These are phyloP conservation scores for Effrenium voratum DNA, from an alignment of 73 alveolate genomes.

Conservation along the genomic window DNA sequence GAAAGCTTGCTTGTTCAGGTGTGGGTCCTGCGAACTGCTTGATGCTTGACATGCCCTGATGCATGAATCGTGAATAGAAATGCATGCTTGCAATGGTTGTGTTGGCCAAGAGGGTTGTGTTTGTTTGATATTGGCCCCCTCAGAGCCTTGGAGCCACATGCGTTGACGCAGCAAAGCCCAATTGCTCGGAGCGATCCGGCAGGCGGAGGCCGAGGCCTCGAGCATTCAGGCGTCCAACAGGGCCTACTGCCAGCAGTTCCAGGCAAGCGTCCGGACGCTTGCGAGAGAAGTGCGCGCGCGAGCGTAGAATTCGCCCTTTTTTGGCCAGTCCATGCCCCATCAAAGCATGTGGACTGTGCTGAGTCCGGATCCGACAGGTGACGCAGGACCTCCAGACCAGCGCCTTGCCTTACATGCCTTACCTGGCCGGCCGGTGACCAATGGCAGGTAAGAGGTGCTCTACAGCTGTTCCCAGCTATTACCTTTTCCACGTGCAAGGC, in stretches of 20 bases:
- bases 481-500: too few species aligned
- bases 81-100: too few species aligned
- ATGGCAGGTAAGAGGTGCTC: too few species aligned
- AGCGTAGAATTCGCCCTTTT: too few species aligned
- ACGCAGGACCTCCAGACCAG: slow-evolving; percentile 68
- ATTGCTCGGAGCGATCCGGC: background rate
- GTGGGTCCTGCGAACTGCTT: background rate
- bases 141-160: background rate
- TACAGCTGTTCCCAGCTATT: too few species aligned
- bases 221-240: slow-evolving; percentile 61
- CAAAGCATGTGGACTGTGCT: background rate
- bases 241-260: slow-evolving; percentile 81
- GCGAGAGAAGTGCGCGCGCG: too few species aligned
- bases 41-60: background rate
- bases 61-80: too few species aligned
- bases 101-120: too few species aligned
- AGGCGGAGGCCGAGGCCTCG: slow-evolving; percentile 88
- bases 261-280: too few species aligned
- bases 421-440: background rate
- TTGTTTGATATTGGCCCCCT: too few species aligned
- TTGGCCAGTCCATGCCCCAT: background rate
- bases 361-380: background rate
- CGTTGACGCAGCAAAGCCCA: background rate
- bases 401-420: background rate
- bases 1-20: background rate